Evolutionary conservation across 73 alveolate genomes (phyloP).

Genomic region (Paramecium bursaria): DNA sequence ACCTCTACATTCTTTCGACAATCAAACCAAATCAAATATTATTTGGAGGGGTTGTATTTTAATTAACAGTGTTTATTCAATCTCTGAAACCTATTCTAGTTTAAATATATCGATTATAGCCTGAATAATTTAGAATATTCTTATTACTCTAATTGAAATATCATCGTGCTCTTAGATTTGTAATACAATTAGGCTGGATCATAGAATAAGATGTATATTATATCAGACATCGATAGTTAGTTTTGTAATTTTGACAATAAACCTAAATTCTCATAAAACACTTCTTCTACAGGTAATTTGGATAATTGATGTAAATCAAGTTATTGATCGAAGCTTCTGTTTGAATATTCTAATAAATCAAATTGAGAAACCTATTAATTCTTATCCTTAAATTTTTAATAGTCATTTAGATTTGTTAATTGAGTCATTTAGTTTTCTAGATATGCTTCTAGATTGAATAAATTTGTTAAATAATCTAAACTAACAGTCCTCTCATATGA

Average conservation of each 20-base stretch:
- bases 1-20: slow-evolving; percentile 35
- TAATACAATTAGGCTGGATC: neutral
- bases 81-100: neutral
- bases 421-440: neutral
- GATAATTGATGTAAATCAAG: neutral
- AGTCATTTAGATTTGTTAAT: slow-evolving; percentile 16
- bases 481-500: slow-evolving; percentile 45
- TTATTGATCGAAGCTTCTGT: slow-evolving; percentile 12
- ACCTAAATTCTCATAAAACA: slow-evolving; percentile 46
- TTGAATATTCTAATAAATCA: slow-evolving; percentile 41
- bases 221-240: slow-evolving; percentile 2
- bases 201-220: slow-evolving; percentile 1
- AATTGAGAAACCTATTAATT: slow-evolving; percentile 40
- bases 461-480: neutral
- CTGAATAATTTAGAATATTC: slow-evolving; percentile 13
- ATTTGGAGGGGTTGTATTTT: neutral
- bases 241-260: neutral
- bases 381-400: slow-evolving; percentile 19
- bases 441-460: neutral
- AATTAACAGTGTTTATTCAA: neutral
- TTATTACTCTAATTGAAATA: slow-evolving; percentile 21
- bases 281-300: neutral
- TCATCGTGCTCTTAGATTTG: neutral
- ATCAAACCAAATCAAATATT: slow-evolving; percentile 42
- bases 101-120: slow-evolving; percentile 18